These are phyloP conservation scores for Aureobasidium musti DNA, from an alignment of 2,329 filamentous ascomycete species.

Conservation along the genomic window DNA sequence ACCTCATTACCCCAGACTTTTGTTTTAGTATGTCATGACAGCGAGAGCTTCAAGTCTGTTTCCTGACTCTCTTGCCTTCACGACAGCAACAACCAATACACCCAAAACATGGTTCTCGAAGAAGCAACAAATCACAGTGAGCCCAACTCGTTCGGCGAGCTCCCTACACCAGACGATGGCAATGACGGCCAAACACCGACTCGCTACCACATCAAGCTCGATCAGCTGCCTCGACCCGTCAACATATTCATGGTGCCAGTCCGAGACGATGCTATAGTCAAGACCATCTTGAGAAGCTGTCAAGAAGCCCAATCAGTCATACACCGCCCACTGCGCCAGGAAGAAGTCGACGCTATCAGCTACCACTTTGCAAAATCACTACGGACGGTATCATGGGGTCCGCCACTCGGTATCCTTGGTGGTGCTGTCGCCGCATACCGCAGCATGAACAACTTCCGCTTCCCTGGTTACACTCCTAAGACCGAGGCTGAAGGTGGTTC, in stretches of 20 bases:
- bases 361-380: conserved; percentile 45
- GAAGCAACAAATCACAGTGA: conserved; percentile 6
- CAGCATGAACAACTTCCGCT: conserved; percentile 42
- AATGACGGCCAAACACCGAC: conserved; percentile 5
- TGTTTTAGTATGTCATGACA: conserved; percentile 1
- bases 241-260: conserved; percentile 41
- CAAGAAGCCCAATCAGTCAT: conserved; percentile 39
- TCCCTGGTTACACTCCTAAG: conserved; percentile 48
- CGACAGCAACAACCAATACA: not conserved
- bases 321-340: conserved; percentile 43
- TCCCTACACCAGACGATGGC: not conserved
- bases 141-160: conserved; percentile 18
- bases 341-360: conserved; percentile 49
- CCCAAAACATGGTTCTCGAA: not conserved
- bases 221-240: conserved; percentile 43
- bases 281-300: conserved; percentile 39
- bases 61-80: not conserved
- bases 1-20: conserved; percentile 10
- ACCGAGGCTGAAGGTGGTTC: conserved; percentile 41
- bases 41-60: not conserved
- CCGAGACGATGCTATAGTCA: conserved; percentile 37
- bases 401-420: conserved; percentile 40
- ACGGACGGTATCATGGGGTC: conserved; percentile 45
- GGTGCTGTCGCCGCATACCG: conserved; percentile 43
- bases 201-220: conserved; percentile 42